Conservation (phyloP, 139 green algal genomes). For the Coelastrella sp. region DNA sequence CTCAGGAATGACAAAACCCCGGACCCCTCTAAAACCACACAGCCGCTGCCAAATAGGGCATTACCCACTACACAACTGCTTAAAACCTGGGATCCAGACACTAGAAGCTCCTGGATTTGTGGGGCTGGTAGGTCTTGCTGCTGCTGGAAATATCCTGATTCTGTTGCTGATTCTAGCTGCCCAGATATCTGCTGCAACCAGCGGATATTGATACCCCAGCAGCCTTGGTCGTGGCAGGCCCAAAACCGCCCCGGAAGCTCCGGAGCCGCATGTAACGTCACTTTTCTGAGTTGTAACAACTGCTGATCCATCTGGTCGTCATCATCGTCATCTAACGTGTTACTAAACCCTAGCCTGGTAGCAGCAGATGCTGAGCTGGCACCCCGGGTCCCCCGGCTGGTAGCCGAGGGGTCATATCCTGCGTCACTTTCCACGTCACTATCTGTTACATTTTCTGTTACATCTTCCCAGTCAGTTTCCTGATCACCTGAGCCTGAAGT, state of each 20-base stretch:
- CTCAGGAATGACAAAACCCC: conserved; percentile 1
- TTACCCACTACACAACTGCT: conserved; percentile 31
- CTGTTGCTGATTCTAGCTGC: not conserved
- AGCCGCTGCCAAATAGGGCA: conserved; percentile 42
- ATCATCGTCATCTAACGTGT: not conserved
- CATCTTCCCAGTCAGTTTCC: conserved; percentile 6
- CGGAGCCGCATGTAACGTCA: conserved; percentile 31
- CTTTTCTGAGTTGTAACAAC: conserved; percentile 14
- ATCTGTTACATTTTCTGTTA: not conserved
- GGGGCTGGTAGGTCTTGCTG: conserved; percentile 33
- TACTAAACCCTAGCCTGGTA: conserved; percentile 7
- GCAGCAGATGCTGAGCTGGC: conserved; percentile 18
- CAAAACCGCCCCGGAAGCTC: conserved; percentile 47
- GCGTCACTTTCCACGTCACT: conserved; percentile 43
- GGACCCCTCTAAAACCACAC: conserved; percentile 35
- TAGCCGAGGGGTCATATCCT: conserved; percentile 39
- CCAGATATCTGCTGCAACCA: conserved; percentile 43
- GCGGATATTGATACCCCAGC: conserved; percentile 37
- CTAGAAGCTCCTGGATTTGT: conserved; percentile 42
- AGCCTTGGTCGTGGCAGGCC: conserved; percentile 40
- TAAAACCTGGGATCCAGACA: not conserved
- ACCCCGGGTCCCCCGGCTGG: not conserved
- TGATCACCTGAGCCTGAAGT: not conserved
- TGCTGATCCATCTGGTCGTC: conserved; percentile 18
- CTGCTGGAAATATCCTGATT: not conserved